These are phyloP conservation scores for Cryptosporidium ubiquitum DNA, from an alignment of 169 alveolate species.

Conservation along the genomic window DNA sequence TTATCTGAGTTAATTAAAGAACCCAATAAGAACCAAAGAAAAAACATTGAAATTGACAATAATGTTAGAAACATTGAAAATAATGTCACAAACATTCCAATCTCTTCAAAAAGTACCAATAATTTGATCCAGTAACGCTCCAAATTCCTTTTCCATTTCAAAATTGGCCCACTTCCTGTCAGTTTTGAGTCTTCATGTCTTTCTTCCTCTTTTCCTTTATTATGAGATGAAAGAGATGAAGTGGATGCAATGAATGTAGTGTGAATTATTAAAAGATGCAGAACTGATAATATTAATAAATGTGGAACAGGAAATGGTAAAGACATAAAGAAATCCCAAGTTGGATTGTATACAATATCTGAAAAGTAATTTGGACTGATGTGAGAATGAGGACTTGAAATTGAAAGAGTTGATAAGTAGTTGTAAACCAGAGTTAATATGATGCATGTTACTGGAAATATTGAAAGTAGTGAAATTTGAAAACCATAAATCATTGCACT, in stretches of 20 bases:
- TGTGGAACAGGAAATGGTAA: conserved; percentile 46
- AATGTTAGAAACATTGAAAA: conserved; percentile 62
- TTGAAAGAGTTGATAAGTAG: conserved; percentile 33
- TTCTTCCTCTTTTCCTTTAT: background rate
- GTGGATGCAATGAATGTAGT: conserved; percentile 40
- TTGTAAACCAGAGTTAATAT: conserved; percentile 25
- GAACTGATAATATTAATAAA: conserved; percentile 13
- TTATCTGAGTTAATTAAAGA: conserved; percentile 79
- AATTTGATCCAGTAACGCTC: conserved; percentile 14
- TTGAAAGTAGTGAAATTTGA: conserved; percentile 29
- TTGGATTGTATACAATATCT: conserved; percentile 55
- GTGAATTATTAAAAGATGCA: conserved; percentile 34
- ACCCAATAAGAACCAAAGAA: conserved; percentile 78
- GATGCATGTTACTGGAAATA: conserved; percentile 58
- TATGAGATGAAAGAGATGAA: conserved; percentile 9
- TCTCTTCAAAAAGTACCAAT: conserved; percentile 29
- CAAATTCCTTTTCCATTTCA: background rate
- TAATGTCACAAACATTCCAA: conserved; percentile 69
- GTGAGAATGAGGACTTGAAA: conserved; percentile 20
- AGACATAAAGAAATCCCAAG: conserved; percentile 50
- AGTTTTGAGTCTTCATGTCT: background rate
- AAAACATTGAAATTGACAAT: conserved; percentile 69
- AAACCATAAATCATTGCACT: conserved; percentile 18
- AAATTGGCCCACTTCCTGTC: background rate
- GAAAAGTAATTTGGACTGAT: conserved; percentile 21